Conservation (phyloP, 2,329 filamentous ascomycete species). For the Sporothrix curviconia region DNA sequence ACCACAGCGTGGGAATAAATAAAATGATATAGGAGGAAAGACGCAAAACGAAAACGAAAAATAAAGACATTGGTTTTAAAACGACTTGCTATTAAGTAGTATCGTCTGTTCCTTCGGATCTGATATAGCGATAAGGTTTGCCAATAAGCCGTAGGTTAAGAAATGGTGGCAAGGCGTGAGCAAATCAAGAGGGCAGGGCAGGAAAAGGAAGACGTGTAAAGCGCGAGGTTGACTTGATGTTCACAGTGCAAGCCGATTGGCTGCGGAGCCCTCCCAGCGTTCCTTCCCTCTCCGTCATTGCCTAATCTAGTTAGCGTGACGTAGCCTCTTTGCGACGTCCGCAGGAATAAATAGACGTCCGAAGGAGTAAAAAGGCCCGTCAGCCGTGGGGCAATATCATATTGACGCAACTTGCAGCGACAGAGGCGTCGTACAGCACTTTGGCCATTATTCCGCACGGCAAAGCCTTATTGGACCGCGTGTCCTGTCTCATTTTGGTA, state of each 20-base stretch:
- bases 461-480: background rate
- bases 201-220: background rate
- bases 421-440: too few relatives aligned
- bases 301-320: slow-evolving; percentile 6
- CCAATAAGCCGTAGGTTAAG: background rate
- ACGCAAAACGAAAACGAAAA: too few relatives aligned
- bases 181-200: background rate
- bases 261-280: background rate
- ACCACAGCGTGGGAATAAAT: too few relatives aligned
- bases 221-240: background rate
- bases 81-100: too few relatives aligned
- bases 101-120: background rate
- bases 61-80: too few relatives aligned
- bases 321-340: background rate
- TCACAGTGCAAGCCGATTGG: slow-evolving; percentile 2
- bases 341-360: background rate
- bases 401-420: too few relatives aligned
- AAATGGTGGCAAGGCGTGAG: too few relatives aligned
- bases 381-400: background rate
- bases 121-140: background rate
- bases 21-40: background rate
- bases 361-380: background rate
- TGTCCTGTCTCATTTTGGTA: background rate
- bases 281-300: background rate
- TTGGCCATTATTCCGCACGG: background rate